Evolutionary conservation across 345 rosid genomes (phyloP).

Genomic region (Gossypium ekmanianum): DNA sequence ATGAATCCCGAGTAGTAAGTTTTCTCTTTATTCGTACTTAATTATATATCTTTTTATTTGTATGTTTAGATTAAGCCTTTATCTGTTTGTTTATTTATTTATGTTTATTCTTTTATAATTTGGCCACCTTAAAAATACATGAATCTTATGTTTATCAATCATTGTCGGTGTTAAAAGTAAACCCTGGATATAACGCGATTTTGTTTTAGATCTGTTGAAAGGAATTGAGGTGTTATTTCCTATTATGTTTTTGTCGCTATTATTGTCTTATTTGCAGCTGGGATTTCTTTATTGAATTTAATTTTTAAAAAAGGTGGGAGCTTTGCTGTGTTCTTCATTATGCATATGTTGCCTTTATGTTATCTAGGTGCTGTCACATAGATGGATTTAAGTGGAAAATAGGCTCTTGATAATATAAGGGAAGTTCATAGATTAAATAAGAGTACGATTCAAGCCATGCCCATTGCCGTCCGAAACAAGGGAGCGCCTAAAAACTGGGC

Average conservation of each 20-base stretch:
- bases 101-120: neutral
- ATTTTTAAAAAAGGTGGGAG: neutral
- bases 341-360: neutral
- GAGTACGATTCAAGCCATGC: too few relatives aligned
- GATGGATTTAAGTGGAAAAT: neutral
- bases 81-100: neutral
- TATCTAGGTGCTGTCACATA: neutral
- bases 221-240: neutral
- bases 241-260: neutral
- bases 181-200: neutral
- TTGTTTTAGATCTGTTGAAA: neutral
- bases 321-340: neutral
- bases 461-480: too few relatives aligned
- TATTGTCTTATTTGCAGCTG: neutral
- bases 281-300: neutral
- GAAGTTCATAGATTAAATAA: neutral
- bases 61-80: neutral
- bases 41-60: neutral
- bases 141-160: neutral
- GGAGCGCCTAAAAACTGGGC: too few relatives aligned
- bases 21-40: neutral
- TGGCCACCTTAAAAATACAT: neutral
- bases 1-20: slow-evolving; percentile 73
- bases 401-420: neutral
- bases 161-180: neutral